These are phyloP conservation scores for Leccinum pachyderme DNA, from an alignment of 1,284 basidiomycete species.

Conservation along the genomic window DNA sequence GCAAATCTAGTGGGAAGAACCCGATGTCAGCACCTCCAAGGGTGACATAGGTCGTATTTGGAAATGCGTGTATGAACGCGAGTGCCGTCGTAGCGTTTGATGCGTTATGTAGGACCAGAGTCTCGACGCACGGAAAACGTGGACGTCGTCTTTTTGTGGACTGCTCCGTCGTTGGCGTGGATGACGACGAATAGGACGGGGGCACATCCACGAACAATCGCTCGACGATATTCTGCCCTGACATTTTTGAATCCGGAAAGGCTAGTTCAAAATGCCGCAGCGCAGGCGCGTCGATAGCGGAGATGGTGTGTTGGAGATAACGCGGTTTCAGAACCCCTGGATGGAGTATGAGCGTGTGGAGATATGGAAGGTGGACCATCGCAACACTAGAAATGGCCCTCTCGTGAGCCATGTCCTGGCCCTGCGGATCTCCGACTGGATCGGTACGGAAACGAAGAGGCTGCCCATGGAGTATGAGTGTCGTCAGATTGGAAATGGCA, in stretches of 20 bases:
- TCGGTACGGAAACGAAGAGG: conserved; percentile 26
- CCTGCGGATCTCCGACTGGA: conserved; percentile 10
- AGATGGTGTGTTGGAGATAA: conserved; percentile 31
- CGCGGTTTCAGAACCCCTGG: conserved; percentile 33
- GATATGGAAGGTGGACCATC: conserved; percentile 23
- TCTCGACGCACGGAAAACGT: conserved; percentile 27
- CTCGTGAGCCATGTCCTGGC: conserved; percentile 4
- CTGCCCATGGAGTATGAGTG: conserved; percentile 28
- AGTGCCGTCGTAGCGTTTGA: conserved; percentile 24
- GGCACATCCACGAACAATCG: conserved; percentile 21
- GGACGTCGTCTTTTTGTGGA: conserved; percentile 15
- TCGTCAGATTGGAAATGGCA: conserved; percentile 24
- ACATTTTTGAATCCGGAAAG: conserved; percentile 31
- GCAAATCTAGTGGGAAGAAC: conserved; percentile 19
- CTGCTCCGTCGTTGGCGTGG: background rate
- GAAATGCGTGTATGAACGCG: conserved; percentile 29
- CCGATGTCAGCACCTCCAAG: conserved; percentile 30
- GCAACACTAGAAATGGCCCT: background rate
- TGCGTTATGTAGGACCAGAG: conserved; percentile 27
- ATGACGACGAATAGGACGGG: conserved; percentile 1
- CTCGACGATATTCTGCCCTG: conserved; percentile 26
- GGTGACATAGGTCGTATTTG: conserved; percentile 17
- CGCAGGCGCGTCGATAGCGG: conserved; percentile 27
- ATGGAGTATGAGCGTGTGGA: conserved; percentile 30
- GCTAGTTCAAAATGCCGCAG: conserved; percentile 34